Percentiles rank a stretch among this genome's conserved stretches.
Conservation (phyloP, 2,329 filamentous ascomycete species). For the Fusarium sp. region DNA sequence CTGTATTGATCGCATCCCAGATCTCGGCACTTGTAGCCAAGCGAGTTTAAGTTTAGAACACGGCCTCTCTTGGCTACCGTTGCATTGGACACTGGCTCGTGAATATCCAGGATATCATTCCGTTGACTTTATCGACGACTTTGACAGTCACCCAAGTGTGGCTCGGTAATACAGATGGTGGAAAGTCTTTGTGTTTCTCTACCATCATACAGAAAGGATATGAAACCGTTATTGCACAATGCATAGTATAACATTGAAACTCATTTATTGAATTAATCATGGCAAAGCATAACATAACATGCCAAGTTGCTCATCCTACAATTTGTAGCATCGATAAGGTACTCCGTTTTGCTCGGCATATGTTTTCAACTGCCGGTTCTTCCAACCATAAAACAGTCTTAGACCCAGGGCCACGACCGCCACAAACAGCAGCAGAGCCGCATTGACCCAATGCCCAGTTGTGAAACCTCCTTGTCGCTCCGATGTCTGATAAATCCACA, state of each 20-base stretch:
- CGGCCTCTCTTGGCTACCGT: neutral
- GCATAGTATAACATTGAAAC: neutral
- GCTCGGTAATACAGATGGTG: too few species aligned
- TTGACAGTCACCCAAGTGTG: neutral
- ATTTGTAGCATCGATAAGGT: constrained; percentile 57
- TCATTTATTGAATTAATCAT: constrained; percentile 9
- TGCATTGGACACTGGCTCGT: neutral
- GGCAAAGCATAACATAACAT: constrained; percentile 4
- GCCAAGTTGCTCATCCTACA: constrained; percentile 43
- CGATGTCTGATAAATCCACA: constrained; percentile 78
- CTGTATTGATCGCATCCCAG: constrained; percentile 11
- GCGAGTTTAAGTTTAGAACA: neutral
- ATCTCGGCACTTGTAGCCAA: constrained; percentile 29
- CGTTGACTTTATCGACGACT: neutral
- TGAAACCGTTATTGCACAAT: neutral
- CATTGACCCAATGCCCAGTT: constrained; percentile 77
- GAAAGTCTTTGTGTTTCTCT: neutral
- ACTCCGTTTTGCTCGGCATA: constrained; percentile 50
- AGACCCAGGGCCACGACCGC: constrained; percentile 66
- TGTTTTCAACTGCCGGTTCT: constrained; percentile 55
- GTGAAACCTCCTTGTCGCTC: constrained; percentile 73
- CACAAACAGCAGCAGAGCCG: constrained; percentile 70
- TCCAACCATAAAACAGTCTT: constrained; percentile 67
- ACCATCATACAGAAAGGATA: neutral
- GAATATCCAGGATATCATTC: constrained; percentile 4